Base-by-base conservation (phyloP, 805 yeast species). In the Saturnispora dispora region DNA sequence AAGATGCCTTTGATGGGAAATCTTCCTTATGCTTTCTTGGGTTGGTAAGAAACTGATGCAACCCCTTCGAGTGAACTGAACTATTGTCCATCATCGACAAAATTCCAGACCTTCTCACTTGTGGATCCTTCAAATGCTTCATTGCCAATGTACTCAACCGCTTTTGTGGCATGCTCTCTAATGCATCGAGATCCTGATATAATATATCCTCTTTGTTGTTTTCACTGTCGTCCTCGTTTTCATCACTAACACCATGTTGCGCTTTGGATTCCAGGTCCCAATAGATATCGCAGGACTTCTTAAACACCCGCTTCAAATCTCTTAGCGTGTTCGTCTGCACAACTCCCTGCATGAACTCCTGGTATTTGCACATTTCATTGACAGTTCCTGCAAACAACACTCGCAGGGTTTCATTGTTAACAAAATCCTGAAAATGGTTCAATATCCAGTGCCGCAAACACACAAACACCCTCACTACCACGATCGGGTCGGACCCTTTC, bases 401-500 rank as follows among this genome's bases (percentile, higher is more conserved):
- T 50, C 89, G 69, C 33, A 84, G 66, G 50, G 74, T 71, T 20
- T 68, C 58, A 46, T 77, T 72, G 15, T 76, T 66, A 25, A 83
- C 70, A 63, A 90, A 93, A 65, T 93, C 98, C 41, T 81, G 75
- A 60, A 88, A 93, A 64, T 87, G 90, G 65, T 90, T 91, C 53
- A 87, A 67, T 18, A 91, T 65, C 96, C 98, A 91, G 69, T 88
- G 96, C 60, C 97, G 78, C 42, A 93, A 59, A 28, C 85, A 82
- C 27, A 88, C 96, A 70, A 90, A 91, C 0, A 95, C 83, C 59
- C 98, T 74, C 36, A 90, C 76, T 11, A 87, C 71, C 2, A 84
- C 82, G 44, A 85, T 71, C 53, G 82, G 77, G 52, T 58, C 52
- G 27, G 47, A 46, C 3, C 53, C 45, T 50, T 73, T 75, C 25